A percentile compares a stretch with the other conserved stretches of the same genome.
Conservation (phyloP, 148 eudicot genomes). For the Rhododendron kiyosumense region DNA sequence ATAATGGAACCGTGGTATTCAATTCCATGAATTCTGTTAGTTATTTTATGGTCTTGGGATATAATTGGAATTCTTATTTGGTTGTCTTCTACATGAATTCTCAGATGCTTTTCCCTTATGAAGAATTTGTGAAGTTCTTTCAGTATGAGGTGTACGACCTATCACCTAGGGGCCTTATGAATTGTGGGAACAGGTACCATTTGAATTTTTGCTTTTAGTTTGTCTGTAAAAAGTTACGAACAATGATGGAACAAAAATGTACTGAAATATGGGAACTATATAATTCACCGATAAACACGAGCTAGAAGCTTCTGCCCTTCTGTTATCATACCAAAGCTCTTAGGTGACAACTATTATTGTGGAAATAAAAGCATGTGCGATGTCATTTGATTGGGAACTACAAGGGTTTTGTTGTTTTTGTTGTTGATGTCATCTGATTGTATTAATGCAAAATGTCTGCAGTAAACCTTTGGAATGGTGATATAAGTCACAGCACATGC, state of each 20-base stretch:
- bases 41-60: not conserved
- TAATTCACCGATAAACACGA: not conserved
- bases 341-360: not conserved
- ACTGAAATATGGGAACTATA: not conserved
- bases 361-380: not conserved
- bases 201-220: not conserved
- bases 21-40: not conserved
- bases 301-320: not conserved
- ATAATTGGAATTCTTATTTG: not conserved
- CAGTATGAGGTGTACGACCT: constrained; percentile 49
- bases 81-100: constrained; percentile 7
- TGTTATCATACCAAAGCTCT: not conserved
- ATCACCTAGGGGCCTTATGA: constrained; percentile 79
- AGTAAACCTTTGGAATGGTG: not conserved
- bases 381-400: not conserved
- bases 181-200: constrained; percentile 87
- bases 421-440: not conserved
- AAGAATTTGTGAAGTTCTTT: constrained; percentile 66
- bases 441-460: constrained; percentile 5
- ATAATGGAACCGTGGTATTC: not conserved
- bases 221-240: not conserved
- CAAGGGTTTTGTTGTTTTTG: no score
- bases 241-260: not conserved
- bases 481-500: not conserved
- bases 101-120: constrained; percentile 90